Conservation (phyloP, 225 moss, liverwort and hornwort species). For the Pseudoscleropodium purum region DNA sequence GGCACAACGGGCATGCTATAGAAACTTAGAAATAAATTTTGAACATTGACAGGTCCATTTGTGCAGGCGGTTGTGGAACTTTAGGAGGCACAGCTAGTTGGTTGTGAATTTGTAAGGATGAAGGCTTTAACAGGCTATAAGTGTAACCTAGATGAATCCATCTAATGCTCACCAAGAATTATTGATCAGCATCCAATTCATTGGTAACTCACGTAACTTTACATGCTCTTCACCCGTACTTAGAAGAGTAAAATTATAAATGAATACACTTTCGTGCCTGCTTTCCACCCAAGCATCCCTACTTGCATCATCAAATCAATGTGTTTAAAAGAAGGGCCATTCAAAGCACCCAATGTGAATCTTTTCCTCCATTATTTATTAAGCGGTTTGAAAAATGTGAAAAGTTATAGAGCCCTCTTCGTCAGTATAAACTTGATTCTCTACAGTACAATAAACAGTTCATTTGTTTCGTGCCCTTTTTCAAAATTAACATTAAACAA, state of each 20-base stretch:
- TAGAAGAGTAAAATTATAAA: not conserved
- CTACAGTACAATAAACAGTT: not conserved
- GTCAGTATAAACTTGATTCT: not conserved
- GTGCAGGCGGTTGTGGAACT: not conserved
- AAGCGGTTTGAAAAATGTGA: not conserved
- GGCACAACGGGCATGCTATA: not conserved
- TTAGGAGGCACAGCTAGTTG: not conserved
- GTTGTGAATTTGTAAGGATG: not conserved
- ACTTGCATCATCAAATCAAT: not conserved
- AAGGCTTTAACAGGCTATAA: not conserved
- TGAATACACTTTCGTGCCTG: not conserved
- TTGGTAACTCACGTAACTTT: not conserved
- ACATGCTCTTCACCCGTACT: not conserved
- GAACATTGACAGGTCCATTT: not conserved
- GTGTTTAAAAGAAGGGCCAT: not conserved
- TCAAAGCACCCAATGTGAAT: not conserved
- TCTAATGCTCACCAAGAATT: not conserved
- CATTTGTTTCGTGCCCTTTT: not conserved
- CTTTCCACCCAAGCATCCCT: not conserved
- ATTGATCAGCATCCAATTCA: not conserved
- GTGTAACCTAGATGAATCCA: not conserved
- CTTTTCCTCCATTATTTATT: not conserved
- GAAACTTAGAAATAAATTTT: not conserved
- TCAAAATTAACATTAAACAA: not conserved
- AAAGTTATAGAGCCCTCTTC: not conserved